These are phyloP conservation scores for Aphanomyces euteiches DNA, from an alignment of 352 stramenopile species.

Conservation along the genomic window DNA sequence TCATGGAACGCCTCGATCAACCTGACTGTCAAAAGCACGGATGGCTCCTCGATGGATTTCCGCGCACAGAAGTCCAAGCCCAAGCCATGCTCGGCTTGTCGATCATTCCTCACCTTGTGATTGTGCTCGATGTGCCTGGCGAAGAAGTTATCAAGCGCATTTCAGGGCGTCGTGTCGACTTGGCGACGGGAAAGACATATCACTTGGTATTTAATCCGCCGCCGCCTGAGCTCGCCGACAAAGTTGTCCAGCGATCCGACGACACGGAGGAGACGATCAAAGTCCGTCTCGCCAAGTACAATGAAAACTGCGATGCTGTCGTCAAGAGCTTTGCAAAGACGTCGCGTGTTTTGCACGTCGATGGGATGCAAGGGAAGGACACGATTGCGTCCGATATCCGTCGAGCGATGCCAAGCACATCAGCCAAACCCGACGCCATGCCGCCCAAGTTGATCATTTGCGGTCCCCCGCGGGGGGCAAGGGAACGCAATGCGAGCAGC, in stretches of 20 bases:
- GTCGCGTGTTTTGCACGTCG: slow-evolving; percentile 61
- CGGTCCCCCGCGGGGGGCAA: slow-evolving; percentile 93
- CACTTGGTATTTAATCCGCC: slow-evolving; percentile 74
- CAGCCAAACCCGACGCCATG: neutral
- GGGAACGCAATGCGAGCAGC: slow-evolving; percentile 94
- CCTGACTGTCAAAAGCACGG: slow-evolving; percentile 77
- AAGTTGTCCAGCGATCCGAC: slow-evolving; percentile 65
- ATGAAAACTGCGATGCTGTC: slow-evolving; percentile 74
- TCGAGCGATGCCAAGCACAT: neutral
- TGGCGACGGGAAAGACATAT: slow-evolving; percentile 72
- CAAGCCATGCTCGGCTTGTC: slow-evolving; percentile 48
- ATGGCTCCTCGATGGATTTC: slow-evolving; percentile 91
- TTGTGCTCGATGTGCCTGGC: slow-evolving; percentile 78
- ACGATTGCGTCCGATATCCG: slow-evolving; percentile 42
- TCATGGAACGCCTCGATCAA: slow-evolving; percentile 73
- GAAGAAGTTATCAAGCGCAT: slow-evolving; percentile 80
- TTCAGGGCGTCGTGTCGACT: slow-evolving; percentile 82
- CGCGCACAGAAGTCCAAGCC: slow-evolving; percentile 61
- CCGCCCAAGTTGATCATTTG: slow-evolving; percentile 85
- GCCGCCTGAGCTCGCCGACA: slow-evolving; percentile 38
- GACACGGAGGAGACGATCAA: slow-evolving; percentile 81
- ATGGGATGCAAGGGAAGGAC: slow-evolving; percentile 49
- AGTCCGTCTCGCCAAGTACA: slow-evolving; percentile 71
- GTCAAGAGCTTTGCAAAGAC: slow-evolving; percentile 71
- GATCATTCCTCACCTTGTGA: slow-evolving; percentile 58